These are phyloP conservation scores for Pyricularia pennisetigena DNA, from an alignment of 2,329 filamentous ascomycete genomes.

Conservation along the genomic window DNA sequence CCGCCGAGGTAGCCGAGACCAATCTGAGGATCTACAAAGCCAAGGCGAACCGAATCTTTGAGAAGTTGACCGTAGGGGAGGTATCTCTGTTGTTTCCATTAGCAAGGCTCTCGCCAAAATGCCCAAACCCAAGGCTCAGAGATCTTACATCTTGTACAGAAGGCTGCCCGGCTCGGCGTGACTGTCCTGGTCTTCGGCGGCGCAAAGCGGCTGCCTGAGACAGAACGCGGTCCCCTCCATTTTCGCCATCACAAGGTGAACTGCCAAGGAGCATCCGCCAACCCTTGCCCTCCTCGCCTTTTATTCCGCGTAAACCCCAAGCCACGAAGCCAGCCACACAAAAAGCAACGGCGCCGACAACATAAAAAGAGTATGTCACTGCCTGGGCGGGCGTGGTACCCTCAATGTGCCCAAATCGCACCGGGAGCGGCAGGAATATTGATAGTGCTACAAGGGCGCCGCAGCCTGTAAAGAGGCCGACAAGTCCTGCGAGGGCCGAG, in stretches of 20 bases:
- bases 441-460: conserved; percentile 77
- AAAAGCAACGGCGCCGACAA: conserved; percentile 66
- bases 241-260: background rate
- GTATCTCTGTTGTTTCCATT: conserved; percentile 4
- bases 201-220: background rate
- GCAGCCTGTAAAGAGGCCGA: conserved; percentile 86
- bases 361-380: conserved; percentile 77
- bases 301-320: conserved; percentile 59
- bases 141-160: background rate
- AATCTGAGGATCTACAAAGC: conserved; percentile 67
- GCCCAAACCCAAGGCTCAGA: too few species aligned
- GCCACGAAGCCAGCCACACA: conserved; percentile 66
- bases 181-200: background rate
- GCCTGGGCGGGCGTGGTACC: conserved; percentile 66
- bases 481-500: conserved; percentile 68
- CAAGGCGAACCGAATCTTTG: conserved; percentile 55
- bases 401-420: conserved; percentile 60
- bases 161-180: background rate
- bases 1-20: conserved; percentile 84
- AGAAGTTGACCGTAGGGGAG: conserved; percentile 52
- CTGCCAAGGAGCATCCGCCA: conserved; percentile 47
- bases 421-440: conserved; percentile 80
- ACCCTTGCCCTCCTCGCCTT: conserved; percentile 70
- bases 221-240: background rate
- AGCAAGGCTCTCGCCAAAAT: background rate